Evolutionary conservation across 169 alveolate genomes (phyloP).

Genomic region (Eimeria falciformis): DNA sequence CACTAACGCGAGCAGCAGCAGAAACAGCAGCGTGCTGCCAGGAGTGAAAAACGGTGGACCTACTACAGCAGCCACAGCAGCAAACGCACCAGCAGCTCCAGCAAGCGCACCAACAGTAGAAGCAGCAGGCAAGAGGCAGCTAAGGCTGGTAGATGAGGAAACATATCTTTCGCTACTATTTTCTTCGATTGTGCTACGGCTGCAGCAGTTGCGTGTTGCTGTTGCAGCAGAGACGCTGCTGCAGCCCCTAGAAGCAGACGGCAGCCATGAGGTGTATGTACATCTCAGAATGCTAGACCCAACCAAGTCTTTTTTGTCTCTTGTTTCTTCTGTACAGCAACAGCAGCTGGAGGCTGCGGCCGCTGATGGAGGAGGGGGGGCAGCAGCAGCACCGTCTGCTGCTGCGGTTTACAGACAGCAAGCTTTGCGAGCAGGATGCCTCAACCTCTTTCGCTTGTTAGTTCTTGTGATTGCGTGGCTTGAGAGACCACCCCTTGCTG

Average conservation of each 20-base stretch:
- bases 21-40: not conserved
- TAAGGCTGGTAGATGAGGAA: not conserved
- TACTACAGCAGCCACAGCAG: not conserved
- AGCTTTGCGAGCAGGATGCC: conserved; percentile 29
- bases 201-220: conserved; percentile 38
- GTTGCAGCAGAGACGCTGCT: conserved; percentile 50
- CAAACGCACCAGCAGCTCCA: not conserved
- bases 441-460: conserved; percentile 39
- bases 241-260: conserved; percentile 32
- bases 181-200: conserved; percentile 1
- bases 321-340: conserved; percentile 19
- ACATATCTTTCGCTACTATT: not conserved
- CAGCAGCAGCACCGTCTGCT: conserved; percentile 20
- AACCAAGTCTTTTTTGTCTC: conserved; percentile 12
- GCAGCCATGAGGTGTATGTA: conserved; percentile 25
- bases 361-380: not conserved
- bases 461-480: conserved; percentile 36
- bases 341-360: conserved; percentile 1
- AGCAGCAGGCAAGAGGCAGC: conserved; percentile 1
- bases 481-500: not conserved
- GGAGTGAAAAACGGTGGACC: not conserved
- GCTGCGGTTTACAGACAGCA: conserved; percentile 35
- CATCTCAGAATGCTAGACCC: conserved; percentile 51
- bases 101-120: not conserved
- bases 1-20: not conserved